Conservation (phyloP, 2,329 filamentous ascomycete genomes). For the Juglanconis juglandina region DNA sequence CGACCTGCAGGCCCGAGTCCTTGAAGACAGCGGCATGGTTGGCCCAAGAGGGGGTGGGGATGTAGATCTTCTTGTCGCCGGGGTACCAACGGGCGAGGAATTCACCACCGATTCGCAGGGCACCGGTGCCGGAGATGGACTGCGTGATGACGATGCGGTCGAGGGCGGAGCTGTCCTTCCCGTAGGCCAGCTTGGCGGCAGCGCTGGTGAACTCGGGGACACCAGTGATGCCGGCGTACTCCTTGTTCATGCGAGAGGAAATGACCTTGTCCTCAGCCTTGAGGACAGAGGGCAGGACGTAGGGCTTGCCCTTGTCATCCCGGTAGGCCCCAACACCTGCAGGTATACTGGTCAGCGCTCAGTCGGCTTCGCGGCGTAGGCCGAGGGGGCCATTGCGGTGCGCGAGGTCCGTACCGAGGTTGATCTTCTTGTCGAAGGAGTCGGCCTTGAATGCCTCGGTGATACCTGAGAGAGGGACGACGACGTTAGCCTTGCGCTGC, state of each 20-base stretch:
- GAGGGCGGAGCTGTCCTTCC: conserved; percentile 72
- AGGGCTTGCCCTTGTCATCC: conserved; percentile 96
- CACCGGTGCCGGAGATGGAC: conserved; percentile 96
- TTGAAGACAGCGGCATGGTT: conserved; percentile 97
- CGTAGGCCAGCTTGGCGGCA: conserved; percentile 88
- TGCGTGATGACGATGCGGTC: conserved; percentile 86
- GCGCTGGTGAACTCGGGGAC: conserved; percentile 90
- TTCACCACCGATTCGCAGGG: conserved; percentile 87
- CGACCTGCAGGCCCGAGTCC: conserved; percentile 84
- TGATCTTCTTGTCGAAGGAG: conserved; percentile 91
- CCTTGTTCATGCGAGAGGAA: conserved; percentile 79
- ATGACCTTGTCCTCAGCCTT: conserved; percentile 86
- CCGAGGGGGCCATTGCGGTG: not conserved
- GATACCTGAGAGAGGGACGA: conserved; percentile 56
- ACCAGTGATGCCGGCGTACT: conserved; percentile 97
- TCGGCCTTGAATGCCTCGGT: conserved; percentile 99
- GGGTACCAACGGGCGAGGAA: conserved; percentile 93
- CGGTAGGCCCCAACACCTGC: conserved; percentile 94
- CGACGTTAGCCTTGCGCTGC: conserved; percentile 23
- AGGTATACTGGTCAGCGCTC: conserved; percentile 1
- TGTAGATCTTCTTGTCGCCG: conserved; percentile 90
- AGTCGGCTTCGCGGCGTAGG: conserved; percentile 11
- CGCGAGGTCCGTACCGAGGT: conserved; percentile 62
- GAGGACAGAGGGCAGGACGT: conserved; percentile 90
- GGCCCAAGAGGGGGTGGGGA: conserved; percentile 93